A percentile compares a stretch with the other conserved stretches of the same genome.
Conservation (phyloP, 495 filamentous ascomycete species). For the Lasiosphaeris hirsuta region DNA sequence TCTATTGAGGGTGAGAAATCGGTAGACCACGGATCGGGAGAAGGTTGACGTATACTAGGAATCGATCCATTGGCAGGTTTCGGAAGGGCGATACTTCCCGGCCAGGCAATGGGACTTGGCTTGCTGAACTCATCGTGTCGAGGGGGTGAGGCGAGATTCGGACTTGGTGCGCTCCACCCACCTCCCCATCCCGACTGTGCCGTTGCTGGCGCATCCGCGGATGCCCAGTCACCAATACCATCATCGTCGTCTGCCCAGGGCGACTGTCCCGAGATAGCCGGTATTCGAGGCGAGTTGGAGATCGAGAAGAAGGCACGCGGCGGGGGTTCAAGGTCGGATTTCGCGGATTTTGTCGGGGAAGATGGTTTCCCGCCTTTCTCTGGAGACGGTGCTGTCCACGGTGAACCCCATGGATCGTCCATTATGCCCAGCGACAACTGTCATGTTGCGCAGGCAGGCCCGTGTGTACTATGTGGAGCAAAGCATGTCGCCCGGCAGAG, state of each 20-base stretch:
- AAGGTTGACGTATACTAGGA: slow-evolving; percentile 38
- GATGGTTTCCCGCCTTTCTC: slow-evolving; percentile 29
- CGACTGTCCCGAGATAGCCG: slow-evolving; percentile 31
- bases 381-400: slow-evolving; percentile 41
- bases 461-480: slow-evolving; percentile 3
- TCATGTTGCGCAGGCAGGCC: slow-evolving; percentile 26
- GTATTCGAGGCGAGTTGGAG: slow-evolving; percentile 28
- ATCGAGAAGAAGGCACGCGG: slow-evolving; percentile 44
- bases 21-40: slow-evolving; percentile 50
- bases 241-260: slow-evolving; percentile 47
- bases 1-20: slow-evolving; percentile 27
- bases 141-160: slow-evolving; percentile 31
- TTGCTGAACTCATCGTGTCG: slow-evolving; percentile 29
- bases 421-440: slow-evolving; percentile 34
- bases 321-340: slow-evolving; percentile 41
- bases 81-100: slow-evolving; percentile 35
- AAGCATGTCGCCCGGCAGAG: slow-evolving; percentile 14
- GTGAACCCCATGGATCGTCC: slow-evolving; percentile 58
- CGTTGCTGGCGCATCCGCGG: slow-evolving; percentile 20
- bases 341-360: slow-evolving; percentile 32
- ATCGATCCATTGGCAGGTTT: slow-evolving; percentile 24
- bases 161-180: slow-evolving; percentile 30
- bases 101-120: slow-evolving; percentile 39
- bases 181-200: slow-evolving; percentile 36
- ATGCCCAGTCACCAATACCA: slow-evolving; percentile 42